phyloP scores from a whole-genome alignment of 2,329 filamentous ascomycete genomes.

The Phaeophleospora eucalypticola region DNA sequence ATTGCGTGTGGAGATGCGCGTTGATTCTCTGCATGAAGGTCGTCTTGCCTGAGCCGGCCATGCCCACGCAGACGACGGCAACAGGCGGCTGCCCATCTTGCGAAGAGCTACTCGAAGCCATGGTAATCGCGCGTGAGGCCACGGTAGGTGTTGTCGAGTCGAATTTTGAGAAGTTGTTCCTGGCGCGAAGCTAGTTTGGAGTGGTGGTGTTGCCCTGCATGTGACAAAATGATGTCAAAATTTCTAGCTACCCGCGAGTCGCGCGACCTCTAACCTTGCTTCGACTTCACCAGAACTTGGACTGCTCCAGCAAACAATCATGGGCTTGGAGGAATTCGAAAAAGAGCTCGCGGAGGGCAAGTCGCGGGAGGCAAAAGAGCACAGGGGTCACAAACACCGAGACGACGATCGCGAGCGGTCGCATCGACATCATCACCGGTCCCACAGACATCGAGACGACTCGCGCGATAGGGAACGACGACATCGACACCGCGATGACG shows the following conservation, averaged over 20 bases:
- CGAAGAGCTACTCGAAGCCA: constrained; percentile 12
- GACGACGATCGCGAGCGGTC: constrained; percentile 29
- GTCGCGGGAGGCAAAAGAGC: constrained; percentile 46
- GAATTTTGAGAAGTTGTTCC: too few relatives aligned
- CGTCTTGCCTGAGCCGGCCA: constrained; percentile 98
- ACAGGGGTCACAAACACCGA: constrained; percentile 53
- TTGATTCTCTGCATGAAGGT: constrained; percentile 99
- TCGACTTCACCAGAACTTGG: too few relatives aligned
- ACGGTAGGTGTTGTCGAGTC: not conserved
- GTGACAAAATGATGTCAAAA: too few relatives aligned
- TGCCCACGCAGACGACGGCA: constrained; percentile 89
- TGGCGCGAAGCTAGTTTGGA: too few relatives aligned
- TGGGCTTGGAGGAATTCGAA: constrained; percentile 71
- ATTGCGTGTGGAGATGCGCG: constrained; percentile 70
- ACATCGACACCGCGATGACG: constrained; percentile 37
- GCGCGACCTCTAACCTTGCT: too few relatives aligned
- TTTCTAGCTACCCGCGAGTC: too few relatives aligned
- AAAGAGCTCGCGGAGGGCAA: constrained; percentile 67
- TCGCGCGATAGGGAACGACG: constrained; percentile 25
- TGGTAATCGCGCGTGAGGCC: constrained; percentile 1
- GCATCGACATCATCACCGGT: constrained; percentile 18
- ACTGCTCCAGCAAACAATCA: too few relatives aligned
- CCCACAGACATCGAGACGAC: constrained; percentile 26
- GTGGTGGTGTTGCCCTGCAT: constrained; percentile 5
- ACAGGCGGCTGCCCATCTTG: constrained; percentile 51